Evolutionary conservation across 1,139 yeast genomes (phyloP), one percentile per base, ranked within the genome.

Genomic region (Hansenula sp.): DNA sequence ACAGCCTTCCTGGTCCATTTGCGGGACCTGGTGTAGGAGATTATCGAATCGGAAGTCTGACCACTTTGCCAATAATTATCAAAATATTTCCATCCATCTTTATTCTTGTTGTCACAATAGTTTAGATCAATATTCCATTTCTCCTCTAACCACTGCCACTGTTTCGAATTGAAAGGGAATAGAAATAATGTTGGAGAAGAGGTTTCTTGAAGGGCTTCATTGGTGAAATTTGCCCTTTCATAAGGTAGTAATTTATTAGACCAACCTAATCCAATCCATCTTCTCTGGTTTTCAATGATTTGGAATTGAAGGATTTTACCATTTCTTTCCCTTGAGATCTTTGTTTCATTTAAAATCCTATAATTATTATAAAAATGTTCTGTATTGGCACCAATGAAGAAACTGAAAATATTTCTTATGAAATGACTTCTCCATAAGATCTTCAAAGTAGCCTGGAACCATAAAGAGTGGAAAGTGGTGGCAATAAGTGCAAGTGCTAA

Each of bases 261-360:
- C 85, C 85, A 80, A 5, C 85, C 86, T 18, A 79, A 47, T 0
- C 81, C 84, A 4, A 79, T 41, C 84, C 85, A 79, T 43, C 84
- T 65, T 53, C 87, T 66, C 56, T 81, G 81, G 52, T 80, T 76
- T 51, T 81, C 84, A 37, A 76, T 57, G 1, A 79, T 61, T 44
- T 72, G 76, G 52, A 80, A 79, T 41, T 71, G 62, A 1, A 79
- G 71, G 1, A 71, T 63, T 51, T 77, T 78, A 36, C 68, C 70
- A 36, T 73, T 62, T 41, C 67, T 72, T 4, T 72, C 67, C 2
- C 76, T 68, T 0, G 77, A 70, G 5, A 68, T 62, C 15, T 69
- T 62, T 5, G 65, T 58, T 42, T 72, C 74, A 39, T 67, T 66
- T 29, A 76, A 41, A 15, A 76, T 67, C 44, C 63, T 73, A 46